Evolutionary conservation across 495 filamentous ascomycete species (phyloP).

Genomic region (Articulospora tetracladia): DNA sequence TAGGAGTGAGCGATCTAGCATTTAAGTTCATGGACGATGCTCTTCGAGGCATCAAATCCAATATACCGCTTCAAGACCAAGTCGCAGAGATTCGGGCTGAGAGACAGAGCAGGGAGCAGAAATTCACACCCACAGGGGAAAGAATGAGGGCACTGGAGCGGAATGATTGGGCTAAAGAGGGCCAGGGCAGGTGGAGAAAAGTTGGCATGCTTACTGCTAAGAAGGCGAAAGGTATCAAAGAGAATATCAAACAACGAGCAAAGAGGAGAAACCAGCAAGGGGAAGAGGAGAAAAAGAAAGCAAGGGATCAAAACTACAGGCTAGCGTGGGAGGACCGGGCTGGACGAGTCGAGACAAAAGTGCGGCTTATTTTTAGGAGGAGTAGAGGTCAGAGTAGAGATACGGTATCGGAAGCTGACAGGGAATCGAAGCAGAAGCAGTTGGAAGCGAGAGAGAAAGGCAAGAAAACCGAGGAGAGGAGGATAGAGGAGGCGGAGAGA

Average conservation of each 20-base stretch:
- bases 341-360: too few species aligned
- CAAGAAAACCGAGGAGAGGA: not conserved
- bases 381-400: too few species aligned
- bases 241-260: not conserved
- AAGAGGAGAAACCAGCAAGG: not conserved
- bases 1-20: not conserved
- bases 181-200: not conserved
- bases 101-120: not conserved
- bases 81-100: not conserved
- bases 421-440: not conserved
- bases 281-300: not conserved
- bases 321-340: too few species aligned
- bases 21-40: not conserved
- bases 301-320: too few species aligned
- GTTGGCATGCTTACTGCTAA: not conserved
- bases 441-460: not conserved
- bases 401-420: not conserved
- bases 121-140: too few species aligned
- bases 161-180: not conserved
- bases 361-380: too few species aligned
- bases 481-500: not conserved
- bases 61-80: not conserved
- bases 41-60: not conserved
- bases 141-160: not conserved
- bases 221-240: not conserved